Evolutionary conservation across 2,329 filamentous ascomycete genomes (phyloP).

Genomic region (Aspergillus spinulosporus): DNA sequence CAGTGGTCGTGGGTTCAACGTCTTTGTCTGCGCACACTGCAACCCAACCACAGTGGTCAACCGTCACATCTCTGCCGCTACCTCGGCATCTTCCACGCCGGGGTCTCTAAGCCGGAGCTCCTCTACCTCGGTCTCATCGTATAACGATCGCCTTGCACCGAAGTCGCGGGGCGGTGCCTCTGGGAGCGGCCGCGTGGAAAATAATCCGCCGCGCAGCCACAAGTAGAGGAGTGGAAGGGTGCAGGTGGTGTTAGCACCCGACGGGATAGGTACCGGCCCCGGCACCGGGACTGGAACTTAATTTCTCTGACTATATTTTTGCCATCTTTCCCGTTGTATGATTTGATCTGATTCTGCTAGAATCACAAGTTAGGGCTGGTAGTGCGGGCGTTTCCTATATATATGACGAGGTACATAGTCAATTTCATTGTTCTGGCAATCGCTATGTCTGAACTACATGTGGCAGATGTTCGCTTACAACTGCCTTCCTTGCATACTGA

Average conservation of each 20-base stretch:
- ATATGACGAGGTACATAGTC: background rate
- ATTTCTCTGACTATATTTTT: slow-evolving; percentile 2
- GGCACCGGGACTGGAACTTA: background rate
- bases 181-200: slow-evolving; percentile 24
- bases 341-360: background rate
- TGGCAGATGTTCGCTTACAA: background rate
- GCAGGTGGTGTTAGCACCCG: background rate
- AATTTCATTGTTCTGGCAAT: background rate
- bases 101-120: slow-evolving; percentile 31
- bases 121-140: slow-evolving; percentile 29
- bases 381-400: background rate
- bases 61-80: slow-evolving; percentile 14
- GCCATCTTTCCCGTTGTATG: background rate
- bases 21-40: slow-evolving; percentile 34
- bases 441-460: background rate
- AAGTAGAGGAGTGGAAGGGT: background rate
- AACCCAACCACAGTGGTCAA: slow-evolving; percentile 27
- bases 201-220: slow-evolving; percentile 16
- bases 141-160: slow-evolving; percentile 14
- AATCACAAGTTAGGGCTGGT: background rate
- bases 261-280: background rate
- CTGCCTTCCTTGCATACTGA: background rate
- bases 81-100: slow-evolving; percentile 20
- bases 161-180: slow-evolving; percentile 17
- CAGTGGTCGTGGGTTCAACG: slow-evolving; percentile 33